Evolutionary conservation across 352 stramenopile genomes (phyloP).

Genomic region (Phytophthora pluvialis): DNA sequence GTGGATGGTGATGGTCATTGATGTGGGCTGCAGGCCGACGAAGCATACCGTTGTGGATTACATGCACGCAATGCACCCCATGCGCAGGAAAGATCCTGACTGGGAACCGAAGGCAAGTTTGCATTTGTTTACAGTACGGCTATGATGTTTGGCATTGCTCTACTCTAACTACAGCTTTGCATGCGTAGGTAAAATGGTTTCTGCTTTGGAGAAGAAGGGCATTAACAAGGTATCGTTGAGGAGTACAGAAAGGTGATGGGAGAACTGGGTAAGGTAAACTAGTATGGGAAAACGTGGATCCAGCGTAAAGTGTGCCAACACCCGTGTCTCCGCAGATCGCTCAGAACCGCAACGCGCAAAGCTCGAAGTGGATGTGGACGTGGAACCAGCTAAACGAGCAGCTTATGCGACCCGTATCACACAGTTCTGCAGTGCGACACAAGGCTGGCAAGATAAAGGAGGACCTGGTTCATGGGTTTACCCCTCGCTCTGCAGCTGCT

Average conservation of each 20-base stretch:
- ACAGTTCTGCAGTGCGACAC: conserved; percentile 46
- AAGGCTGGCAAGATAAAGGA: conserved; percentile 67
- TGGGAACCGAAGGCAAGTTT: conserved; percentile 72
- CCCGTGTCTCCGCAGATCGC: conserved; percentile 44
- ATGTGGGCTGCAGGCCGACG: conserved; percentile 45
- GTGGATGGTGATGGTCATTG: neutral
- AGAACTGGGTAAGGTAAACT: conserved; percentile 53
- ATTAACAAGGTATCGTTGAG: conserved; percentile 75
- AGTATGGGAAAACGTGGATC: neutral
- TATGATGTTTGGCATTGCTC: neutral
- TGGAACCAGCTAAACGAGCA: conserved; percentile 83
- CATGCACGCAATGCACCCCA: conserved; percentile 84
- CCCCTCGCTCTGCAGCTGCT: conserved; percentile 62
- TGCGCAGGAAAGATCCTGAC: conserved; percentile 81
- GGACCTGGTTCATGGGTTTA: conserved; percentile 66
- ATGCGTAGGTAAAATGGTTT: conserved; percentile 68
- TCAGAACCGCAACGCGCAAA: conserved; percentile 73
- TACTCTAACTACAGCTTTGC: neutral
- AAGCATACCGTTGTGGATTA: conserved; percentile 80
- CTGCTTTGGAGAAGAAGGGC: conserved; percentile 67
- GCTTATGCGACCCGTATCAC: conserved; percentile 69
- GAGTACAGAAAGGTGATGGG: conserved; percentile 70
- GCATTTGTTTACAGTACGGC: neutral
- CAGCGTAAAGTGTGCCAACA: neutral
- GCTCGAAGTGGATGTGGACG: conserved; percentile 88